phyloP scores from a whole-genome alignment of 495 filamentous ascomycete species.

The Chaetomium tenue region DNA sequence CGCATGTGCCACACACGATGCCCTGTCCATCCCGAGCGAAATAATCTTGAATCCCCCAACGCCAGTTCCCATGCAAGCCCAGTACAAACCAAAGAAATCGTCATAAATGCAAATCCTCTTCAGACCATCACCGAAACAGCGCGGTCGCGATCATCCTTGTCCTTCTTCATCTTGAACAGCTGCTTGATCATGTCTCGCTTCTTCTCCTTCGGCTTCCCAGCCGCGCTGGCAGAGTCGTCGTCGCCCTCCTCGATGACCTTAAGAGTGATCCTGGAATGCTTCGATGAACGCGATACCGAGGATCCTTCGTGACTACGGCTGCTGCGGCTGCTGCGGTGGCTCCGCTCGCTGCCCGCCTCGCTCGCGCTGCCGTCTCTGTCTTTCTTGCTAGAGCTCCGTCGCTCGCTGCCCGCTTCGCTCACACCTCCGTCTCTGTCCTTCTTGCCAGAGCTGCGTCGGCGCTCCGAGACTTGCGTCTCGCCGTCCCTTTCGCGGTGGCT shows the following conservation, averaged over 20 bases:
- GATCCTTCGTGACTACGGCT: slow-evolving; percentile 16
- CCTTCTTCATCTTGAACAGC: slow-evolving; percentile 53
- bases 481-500: slow-evolving; percentile 31
- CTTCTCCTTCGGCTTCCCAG: slow-evolving; percentile 44
- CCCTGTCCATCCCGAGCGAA: too few species aligned
- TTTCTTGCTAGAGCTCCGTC: slow-evolving; percentile 32
- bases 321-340: slow-evolving; percentile 22
- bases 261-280: slow-evolving; percentile 10
- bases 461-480: slow-evolving; percentile 27
- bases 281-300: slow-evolving; percentile 21
- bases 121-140: slow-evolving; percentile 25
- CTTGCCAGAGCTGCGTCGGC: slow-evolving; percentile 35
- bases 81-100: background rate
- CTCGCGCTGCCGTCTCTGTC: slow-evolving; percentile 2
- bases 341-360: slow-evolving; percentile 19
- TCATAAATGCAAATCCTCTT: background rate
- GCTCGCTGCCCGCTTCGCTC: slow-evolving; percentile 23
- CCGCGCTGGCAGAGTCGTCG: slow-evolving; percentile 29
- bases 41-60: too few species aligned
- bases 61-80: background rate
- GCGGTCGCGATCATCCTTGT: slow-evolving; percentile 38
- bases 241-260: slow-evolving; percentile 38
- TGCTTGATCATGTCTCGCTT: slow-evolving; percentile 53
- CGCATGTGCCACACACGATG: too few species aligned
- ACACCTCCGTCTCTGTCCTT: background rate